These are phyloP conservation scores for Theobroma cacao DNA, from an alignment of 345 rosid genomes.

Conservation along the genomic window DNA sequence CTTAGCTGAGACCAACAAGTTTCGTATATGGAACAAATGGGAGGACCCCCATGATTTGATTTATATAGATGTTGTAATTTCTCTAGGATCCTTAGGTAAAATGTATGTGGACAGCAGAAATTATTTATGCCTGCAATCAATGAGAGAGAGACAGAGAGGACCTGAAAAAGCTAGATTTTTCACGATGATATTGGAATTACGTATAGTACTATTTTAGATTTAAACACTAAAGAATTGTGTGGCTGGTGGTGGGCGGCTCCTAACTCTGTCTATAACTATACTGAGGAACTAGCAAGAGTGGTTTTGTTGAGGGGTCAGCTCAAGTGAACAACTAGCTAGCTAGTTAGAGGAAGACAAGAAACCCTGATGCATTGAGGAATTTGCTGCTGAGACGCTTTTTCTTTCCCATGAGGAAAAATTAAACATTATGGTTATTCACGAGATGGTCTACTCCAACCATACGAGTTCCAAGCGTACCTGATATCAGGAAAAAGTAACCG, in stretches of 20 bases:
- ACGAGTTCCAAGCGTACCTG: neutral
- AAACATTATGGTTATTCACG: constrained; percentile 13
- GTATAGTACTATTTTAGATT: too few species aligned
- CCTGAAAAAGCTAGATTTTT: constrained; percentile 17
- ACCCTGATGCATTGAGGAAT: too few species aligned
- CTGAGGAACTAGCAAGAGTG: neutral
- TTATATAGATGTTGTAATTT: constrained; percentile 12
- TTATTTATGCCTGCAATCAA: neutral
- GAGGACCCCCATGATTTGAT: neutral
- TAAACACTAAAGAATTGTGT: too few species aligned
- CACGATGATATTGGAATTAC: constrained; percentile 2
- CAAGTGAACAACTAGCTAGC: neutral
- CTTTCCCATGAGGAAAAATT: neutral
- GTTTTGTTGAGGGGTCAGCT: too few species aligned
- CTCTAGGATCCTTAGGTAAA: neutral
- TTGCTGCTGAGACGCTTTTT: neutral
- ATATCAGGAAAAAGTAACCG: neutral
- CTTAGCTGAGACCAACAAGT: neutral
- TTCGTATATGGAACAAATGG: neutral
- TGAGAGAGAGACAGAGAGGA: neutral
- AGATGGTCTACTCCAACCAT: constrained; percentile 20
- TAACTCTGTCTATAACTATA: neutral
- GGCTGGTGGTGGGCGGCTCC: neutral
- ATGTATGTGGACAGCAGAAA: neutral
- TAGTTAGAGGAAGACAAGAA: neutral